phyloP scores from a whole-genome alignment of 2,329 filamentous ascomycete species.

The Thermoascus crustaceus region DNA sequence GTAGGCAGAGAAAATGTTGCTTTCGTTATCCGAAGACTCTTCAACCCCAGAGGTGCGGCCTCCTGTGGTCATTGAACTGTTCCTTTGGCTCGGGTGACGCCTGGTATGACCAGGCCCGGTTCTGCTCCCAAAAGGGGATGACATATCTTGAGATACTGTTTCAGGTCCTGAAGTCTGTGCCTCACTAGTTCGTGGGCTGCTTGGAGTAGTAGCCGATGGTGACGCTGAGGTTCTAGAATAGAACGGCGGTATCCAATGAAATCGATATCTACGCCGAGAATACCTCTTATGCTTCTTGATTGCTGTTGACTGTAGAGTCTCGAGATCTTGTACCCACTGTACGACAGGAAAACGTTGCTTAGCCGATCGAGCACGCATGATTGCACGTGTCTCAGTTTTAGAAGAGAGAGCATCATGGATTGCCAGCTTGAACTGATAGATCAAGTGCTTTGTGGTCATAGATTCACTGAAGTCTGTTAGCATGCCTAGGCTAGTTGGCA shows the following conservation, averaged over 20 bases:
- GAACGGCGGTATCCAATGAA: not conserved
- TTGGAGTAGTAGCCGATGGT: not conserved
- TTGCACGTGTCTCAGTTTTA: slow-evolving; percentile 42
- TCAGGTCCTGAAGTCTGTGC: not conserved
- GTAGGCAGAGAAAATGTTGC: not conserved
- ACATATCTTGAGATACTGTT: not conserved
- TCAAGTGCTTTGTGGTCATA: slow-evolving; percentile 49
- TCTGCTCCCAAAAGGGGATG: not conserved
- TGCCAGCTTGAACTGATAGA: slow-evolving; percentile 53
- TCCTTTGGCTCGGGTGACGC: no score
- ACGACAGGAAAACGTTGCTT: slow-evolving; percentile 55
- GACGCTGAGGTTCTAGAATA: not conserved
- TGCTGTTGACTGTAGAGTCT: slow-evolving; percentile 47
- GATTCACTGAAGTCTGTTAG: slow-evolving; percentile 35
- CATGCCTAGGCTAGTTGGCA: not conserved
- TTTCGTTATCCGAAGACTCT: slow-evolving; percentile 4
- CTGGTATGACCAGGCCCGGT: not conserved
- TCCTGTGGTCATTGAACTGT: no score
- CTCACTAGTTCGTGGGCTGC: not conserved
- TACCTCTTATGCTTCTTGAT: slow-evolving; percentile 45
- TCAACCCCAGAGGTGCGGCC: slow-evolving; percentile 1
- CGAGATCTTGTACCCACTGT: slow-evolving; percentile 53
- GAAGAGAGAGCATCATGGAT: slow-evolving; percentile 49
- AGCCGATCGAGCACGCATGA: slow-evolving; percentile 53
- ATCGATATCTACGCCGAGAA: not conserved